Conservation (phyloP, 768 basidiomycete genomes). For the Artomyces pyxidatus region DNA sequence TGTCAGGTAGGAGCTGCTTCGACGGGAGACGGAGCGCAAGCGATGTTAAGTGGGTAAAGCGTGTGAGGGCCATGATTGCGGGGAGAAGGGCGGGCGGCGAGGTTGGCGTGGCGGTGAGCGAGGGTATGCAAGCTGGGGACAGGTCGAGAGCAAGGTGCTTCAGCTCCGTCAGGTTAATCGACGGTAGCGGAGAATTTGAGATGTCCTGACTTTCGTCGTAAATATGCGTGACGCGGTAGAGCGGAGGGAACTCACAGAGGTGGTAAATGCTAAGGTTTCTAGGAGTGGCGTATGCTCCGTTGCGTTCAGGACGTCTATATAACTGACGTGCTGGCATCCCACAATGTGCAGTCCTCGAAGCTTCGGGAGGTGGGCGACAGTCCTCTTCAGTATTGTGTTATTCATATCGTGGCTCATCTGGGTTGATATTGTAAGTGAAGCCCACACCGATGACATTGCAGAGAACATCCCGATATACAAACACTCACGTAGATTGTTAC, state of each 20-base stretch:
- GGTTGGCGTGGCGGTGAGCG: slow-evolving; percentile 3
- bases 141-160: slow-evolving; percentile 47
- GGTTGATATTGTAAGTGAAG: slow-evolving; percentile 7
- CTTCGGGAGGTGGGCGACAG: slow-evolving; percentile 41
- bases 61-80: slow-evolving; percentile 23
- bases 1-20: slow-evolving; percentile 3
- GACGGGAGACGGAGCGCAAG: slow-evolving; percentile 11
- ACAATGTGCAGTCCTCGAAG: slow-evolving; percentile 55
- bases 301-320: slow-evolving; percentile 38
- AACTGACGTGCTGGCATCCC: slow-evolving; percentile 49
- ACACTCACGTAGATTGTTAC: slow-evolving; percentile 56
- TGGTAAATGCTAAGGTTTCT: slow-evolving; percentile 53
- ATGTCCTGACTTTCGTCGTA: too few relatives aligned
- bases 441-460: slow-evolving; percentile 2
- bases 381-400: slow-evolving; percentile 37
- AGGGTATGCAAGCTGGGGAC: slow-evolving; percentile 25
- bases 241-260: slow-evolving; percentile 39
- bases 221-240: slow-evolving; percentile 38
- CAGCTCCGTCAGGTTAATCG: slow-evolving; percentile 33
- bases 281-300: slow-evolving; percentile 43
- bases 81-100: slow-evolving; percentile 22
- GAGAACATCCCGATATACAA: too few relatives aligned
- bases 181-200: too few relatives aligned
- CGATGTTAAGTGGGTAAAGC: slow-evolving; percentile 13
- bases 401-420: slow-evolving; percentile 55